These are phyloP conservation scores for Piedraia hortae DNA, from an alignment of 2,329 filamentous ascomycete species.

Conservation along the genomic window DNA sequence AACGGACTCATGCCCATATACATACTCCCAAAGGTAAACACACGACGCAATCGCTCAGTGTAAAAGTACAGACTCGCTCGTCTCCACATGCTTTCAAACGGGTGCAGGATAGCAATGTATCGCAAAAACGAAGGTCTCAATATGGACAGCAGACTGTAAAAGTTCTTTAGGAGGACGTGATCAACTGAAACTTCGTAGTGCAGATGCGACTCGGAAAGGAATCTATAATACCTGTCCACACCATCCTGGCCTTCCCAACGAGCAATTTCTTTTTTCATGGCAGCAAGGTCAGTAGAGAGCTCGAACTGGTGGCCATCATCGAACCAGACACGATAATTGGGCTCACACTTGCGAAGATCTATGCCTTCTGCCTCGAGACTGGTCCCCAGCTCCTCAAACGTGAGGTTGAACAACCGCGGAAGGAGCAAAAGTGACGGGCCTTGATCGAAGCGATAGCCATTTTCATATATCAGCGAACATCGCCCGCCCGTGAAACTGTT, in stretches of 20 bases:
- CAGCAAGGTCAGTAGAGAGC: slow-evolving; percentile 37
- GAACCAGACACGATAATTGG: slow-evolving; percentile 53
- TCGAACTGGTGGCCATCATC: slow-evolving; percentile 35
- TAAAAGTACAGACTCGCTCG: slow-evolving; percentile 39
- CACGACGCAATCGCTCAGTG: slow-evolving; percentile 38
- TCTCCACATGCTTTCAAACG: slow-evolving; percentile 41
- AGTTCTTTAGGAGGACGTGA: slow-evolving; percentile 41
- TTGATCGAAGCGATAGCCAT: slow-evolving; percentile 39
- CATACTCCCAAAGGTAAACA: slow-evolving; percentile 57
- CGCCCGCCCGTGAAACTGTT: slow-evolving; percentile 45
- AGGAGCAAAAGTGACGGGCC: slow-evolving; percentile 47
- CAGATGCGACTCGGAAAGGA: slow-evolving; percentile 35
- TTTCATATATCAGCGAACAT: slow-evolving; percentile 31
- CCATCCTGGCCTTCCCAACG: slow-evolving; percentile 45
- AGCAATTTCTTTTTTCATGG: slow-evolving; percentile 45
- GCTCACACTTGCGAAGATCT: slow-evolving; percentile 40
- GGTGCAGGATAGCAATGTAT: slow-evolving; percentile 34
- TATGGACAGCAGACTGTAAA: slow-evolving; percentile 31
- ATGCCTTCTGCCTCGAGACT: slow-evolving; percentile 38
- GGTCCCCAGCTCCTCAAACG: slow-evolving; percentile 41
- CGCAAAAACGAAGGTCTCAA: slow-evolving; percentile 28
- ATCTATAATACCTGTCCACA: slow-evolving; percentile 39
- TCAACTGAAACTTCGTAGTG: slow-evolving; percentile 42
- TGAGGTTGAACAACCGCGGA: slow-evolving; percentile 40
- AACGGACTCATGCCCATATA: slow-evolving; percentile 63